Percentiles rank a stretch among this genome's conserved stretches.
phyloP scores from a whole-genome alignment of 2,329 filamentous ascomycete species.

The Phyllosticta citriasiana region DNA sequence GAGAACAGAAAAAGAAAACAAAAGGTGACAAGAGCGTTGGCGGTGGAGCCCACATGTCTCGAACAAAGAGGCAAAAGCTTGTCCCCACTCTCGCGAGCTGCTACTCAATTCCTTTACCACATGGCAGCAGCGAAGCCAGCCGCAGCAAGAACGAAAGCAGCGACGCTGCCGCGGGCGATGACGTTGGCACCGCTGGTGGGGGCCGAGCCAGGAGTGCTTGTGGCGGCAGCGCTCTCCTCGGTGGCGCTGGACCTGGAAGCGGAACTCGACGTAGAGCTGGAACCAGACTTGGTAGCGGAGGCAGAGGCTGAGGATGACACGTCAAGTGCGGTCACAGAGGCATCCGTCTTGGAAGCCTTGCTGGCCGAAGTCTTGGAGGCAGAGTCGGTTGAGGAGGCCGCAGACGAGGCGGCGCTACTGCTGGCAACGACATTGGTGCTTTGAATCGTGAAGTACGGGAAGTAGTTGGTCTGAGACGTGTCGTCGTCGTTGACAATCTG shows the following conservation, averaged over 20 bases:
- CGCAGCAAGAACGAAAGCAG: neutral
- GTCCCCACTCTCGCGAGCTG: neutral
- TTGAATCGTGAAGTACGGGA: slow-evolving; percentile 40
- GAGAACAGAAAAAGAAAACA: neutral
- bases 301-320: neutral
- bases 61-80: neutral
- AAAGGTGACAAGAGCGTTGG: neutral
- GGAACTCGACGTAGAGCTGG: neutral
- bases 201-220: neutral
- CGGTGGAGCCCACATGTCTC: neutral
- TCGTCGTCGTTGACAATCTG: slow-evolving; percentile 42
- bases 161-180: slow-evolving; percentile 1
- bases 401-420: slow-evolving; percentile 19
- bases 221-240: neutral
- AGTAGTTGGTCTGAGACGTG: slow-evolving; percentile 39
- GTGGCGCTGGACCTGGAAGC: neutral
- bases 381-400: slow-evolving; percentile 11
- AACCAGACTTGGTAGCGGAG: neutral
- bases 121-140: neutral
- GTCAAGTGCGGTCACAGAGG: slow-evolving; percentile 14
- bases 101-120: neutral
- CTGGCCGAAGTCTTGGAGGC: slow-evolving; percentile 17
- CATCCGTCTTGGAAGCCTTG: slow-evolving; percentile 14
- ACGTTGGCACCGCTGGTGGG: neutral
- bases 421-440: slow-evolving; percentile 31